Base-by-base conservation (phyloP, 768 basidiomycete species). In the Scleroderma bovista region DNA sequence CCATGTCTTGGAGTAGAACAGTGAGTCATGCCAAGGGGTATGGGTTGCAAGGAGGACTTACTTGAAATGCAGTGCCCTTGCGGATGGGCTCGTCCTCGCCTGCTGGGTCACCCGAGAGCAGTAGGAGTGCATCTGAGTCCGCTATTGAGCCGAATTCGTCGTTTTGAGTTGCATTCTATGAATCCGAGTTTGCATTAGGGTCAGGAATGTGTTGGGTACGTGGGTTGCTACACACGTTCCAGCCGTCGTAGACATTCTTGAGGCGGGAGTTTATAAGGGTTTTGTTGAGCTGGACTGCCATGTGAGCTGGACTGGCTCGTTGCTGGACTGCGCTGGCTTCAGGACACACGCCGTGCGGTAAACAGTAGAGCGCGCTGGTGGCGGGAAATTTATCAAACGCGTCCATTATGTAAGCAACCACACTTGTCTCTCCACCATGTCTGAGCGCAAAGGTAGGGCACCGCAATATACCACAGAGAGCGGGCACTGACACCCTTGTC, bases 41-140 rank as follows among this genome's bases (percentile, higher is more conserved):
- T 13, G 19, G 29, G 1, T 31, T 6, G 16, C 17, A 22, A n/a
- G 15, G 19, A 32, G 22, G 26, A 63, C 80, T 52, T 54, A 92
- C 95, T 74, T 98, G 95, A 52, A 97, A 78, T 36, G 91, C 92
- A 22, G 88, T 88, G 11, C 93, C 90, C 65, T 93, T 95, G 51
- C 86, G 81, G 59, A 91, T 81, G n/a, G 88, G 83, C 59, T 90
- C 88, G 57, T 97, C 95, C 60, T 97, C 93, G 6, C 78, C 75
- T 0, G 80, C 83, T 20, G 85, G 84, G 55, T 92, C 90, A 26
- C 89, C 90, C 32, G 89, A 82, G 26, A 83, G 62, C 13, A 92
- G 71, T 3, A 91, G 62, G 20, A 93, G 70, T 15, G 84, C 85
- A 58, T 89, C 88, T 8, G 75, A 74, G 52, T 80, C 80, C 5